Base-by-base conservation (phyloP, 805 yeast species). In the Zygoascus tannicola region DNA sequence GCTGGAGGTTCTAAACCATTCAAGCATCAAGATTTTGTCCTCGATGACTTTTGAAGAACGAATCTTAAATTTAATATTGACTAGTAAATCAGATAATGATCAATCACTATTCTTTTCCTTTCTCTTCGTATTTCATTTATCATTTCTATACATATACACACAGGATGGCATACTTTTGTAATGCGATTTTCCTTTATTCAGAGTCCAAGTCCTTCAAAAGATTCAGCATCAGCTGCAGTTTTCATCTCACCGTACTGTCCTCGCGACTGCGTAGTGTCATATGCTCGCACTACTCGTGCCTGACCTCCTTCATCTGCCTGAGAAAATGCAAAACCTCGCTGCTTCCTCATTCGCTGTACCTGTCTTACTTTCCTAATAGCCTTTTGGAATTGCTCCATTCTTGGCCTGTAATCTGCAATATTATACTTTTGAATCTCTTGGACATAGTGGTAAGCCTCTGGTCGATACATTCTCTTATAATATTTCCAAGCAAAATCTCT, bases 331-430 rank as follows among this genome's bases (percentile, higher is more conserved):
- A 85, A 92, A 4, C 99, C 99, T 65, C 97, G 80, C 66, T 92
- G 98, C 58, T 92, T 92, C 61, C 94, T 84, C 85, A 92, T 90
- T 63, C 99, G 76, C 63, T 90, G 95, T 32, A 92, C 97, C 64
- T 94, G 99, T 64, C 99, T 81, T 20, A 92, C 97, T 59, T 87
- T 92, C 58, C 97, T 75, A 45, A 92, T 92, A 4, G 97, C 97
- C 62, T 83, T 87, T 64, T 92, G 98, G 72, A 92, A 92, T 51
- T 88, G 94, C 54, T 87, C 95, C 75, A 88, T 78, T 54, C 96
- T 78, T n/a, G 99, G 98, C 51, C 95, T 75, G 62, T 84, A 84
- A 60, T 90, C 96, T 49, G 84, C 90, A 49, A 87, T 84, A 56
- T 90, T 88, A 64, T 80, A 87, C 66, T 92, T 92, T 64, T 92